Evolutionary conservation across 2,329 filamentous ascomycete species (phyloP), one percentile per base, ranked within the genome.

Genomic region (Falciphora oryzae): DNA sequence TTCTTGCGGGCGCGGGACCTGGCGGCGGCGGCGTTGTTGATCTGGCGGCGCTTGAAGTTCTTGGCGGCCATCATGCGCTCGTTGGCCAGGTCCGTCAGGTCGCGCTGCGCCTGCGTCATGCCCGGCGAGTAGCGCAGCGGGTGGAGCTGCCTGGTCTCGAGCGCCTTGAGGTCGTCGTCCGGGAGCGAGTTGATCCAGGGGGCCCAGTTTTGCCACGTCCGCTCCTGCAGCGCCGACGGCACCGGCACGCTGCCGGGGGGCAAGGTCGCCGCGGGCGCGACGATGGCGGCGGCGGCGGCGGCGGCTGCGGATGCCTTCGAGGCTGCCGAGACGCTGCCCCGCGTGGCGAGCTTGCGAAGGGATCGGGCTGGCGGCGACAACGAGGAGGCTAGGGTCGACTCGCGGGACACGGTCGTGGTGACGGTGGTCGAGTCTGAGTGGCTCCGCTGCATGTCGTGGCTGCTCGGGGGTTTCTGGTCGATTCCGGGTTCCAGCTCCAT

Each of bases 11-110:
- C 32, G 32, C 62, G 62, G 14, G 62, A 58, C 57, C 50, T 44
- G 62, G 62, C 62, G 27, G 62, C 62, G 29, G 62, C 53, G 22
- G 56, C 56, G 25, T 63, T 63, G 62, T 63, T 63, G 62, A 57
- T 35, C 62, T 59, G 56, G 53, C 62, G 56, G 10, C 62, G 62
- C 56, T 59, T 57, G 28, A 32, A 57, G 56, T 50, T 29, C 25
- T 32, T 59, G 50, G 53, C 62, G 25, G 25, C 22, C 31, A 27
- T 32, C 31, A 63, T 18, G 31, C 57, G 57, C 25, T 14, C 22
- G 62, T 63, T 63, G 62, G 57, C 62, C n/a, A 7, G n/a, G 5
- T 18, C 29, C 28, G 56, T 50, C 50, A 59, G 57, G 11, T 18
- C 25, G 25, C n/a, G 29, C 13, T 59, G 32, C 32, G 18, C 31